phyloP scores from a whole-genome alignment of 768 basidiomycete species.

The Strobilomyces echinocephalus region DNA sequence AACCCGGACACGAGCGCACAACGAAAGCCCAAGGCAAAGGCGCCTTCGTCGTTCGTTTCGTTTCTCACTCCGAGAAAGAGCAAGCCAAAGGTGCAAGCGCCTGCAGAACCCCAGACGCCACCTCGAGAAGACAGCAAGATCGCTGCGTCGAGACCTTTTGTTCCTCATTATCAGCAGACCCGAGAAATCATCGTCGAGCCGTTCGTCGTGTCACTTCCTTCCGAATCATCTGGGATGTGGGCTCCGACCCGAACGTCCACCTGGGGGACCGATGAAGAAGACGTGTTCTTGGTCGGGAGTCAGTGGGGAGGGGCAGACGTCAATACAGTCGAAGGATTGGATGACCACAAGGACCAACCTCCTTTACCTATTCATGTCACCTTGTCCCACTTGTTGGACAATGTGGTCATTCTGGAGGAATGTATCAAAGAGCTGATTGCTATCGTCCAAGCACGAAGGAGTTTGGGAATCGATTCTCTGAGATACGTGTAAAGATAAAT shows the following conservation, averaged over 20 bases:
- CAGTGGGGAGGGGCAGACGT: slow-evolving; percentile 38
- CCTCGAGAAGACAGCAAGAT: slow-evolving; percentile 38
- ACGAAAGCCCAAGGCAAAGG: slow-evolving; percentile 47
- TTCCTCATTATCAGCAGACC: slow-evolving; percentile 78
- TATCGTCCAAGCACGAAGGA: slow-evolving; percentile 77
- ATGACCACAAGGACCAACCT: slow-evolving; percentile 24
- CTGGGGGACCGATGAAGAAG: slow-evolving; percentile 64
- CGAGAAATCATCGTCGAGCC: slow-evolving; percentile 66
- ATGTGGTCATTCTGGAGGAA: slow-evolving; percentile 92
- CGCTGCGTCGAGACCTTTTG: slow-evolving; percentile 72
- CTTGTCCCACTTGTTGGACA: slow-evolving; percentile 82
- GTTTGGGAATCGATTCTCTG: slow-evolving; percentile 78
- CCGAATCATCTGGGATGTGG: slow-evolving; percentile 53
- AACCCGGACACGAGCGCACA: slow-evolving; percentile 31
- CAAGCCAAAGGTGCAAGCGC: slow-evolving; percentile 35
- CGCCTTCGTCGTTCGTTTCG: slow-evolving; percentile 66
- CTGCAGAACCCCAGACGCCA: slow-evolving; percentile 44
- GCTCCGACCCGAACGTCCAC: slow-evolving; percentile 45
- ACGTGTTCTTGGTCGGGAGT: slow-evolving; percentile 54
- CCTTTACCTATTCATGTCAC: slow-evolving; percentile 47
- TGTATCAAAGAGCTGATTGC: slow-evolving; percentile 89
- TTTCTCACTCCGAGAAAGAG: slow-evolving; percentile 77
- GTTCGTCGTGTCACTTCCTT: slow-evolving; percentile 55
- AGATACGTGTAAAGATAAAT: slow-evolving; percentile 54
- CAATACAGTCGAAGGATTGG: slow-evolving; percentile 15